Evolutionary conservation across 164 flowering plant genomes (phyloP).

Genomic region (Litsea cubeba): DNA sequence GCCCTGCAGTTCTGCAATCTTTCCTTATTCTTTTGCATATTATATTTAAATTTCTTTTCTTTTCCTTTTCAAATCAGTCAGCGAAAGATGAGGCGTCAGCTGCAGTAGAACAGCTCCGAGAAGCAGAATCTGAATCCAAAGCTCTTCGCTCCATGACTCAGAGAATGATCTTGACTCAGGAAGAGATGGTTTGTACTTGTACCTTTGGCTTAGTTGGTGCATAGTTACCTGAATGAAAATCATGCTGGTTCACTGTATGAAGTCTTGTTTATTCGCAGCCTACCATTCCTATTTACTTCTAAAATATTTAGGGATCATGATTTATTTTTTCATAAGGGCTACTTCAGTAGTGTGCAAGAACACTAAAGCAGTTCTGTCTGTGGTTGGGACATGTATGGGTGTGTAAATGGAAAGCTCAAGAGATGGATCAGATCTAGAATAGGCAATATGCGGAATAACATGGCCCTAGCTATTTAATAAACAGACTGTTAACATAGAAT

Average conservation of each 20-base stretch:
- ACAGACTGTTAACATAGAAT: no score
- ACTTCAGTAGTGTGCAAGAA: not conserved
- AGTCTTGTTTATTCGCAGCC: not conserved
- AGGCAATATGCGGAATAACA: no score
- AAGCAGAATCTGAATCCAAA: conserved; percentile 92
- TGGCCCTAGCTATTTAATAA: no score
- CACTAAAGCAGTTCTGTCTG: not conserved
- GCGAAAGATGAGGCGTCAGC: conserved; percentile 57
- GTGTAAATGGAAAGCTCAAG: no score
- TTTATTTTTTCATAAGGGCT: not conserved
- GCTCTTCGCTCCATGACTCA: conserved; percentile 86
- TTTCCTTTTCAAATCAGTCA: conserved; percentile 37
- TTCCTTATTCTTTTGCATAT: not conserved
- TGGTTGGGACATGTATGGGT: no score
- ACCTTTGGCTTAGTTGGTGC: not conserved
- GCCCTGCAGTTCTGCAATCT: no score
- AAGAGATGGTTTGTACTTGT: conserved; percentile 77
- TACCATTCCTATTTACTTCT: not conserved
- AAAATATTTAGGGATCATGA: not conserved
- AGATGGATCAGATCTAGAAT: no score
- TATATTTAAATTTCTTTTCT: not conserved
- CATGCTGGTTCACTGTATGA: not conserved
- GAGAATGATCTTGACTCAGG: conserved; percentile 92
- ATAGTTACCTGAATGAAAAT: not conserved
- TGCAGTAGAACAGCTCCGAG: conserved; percentile 61